Evolutionary conservation across 371 early-diverging fungal species (phyloP), one percentile per base, ranked within the genome.

Genomic region (Umbelopsis sp.): DNA sequence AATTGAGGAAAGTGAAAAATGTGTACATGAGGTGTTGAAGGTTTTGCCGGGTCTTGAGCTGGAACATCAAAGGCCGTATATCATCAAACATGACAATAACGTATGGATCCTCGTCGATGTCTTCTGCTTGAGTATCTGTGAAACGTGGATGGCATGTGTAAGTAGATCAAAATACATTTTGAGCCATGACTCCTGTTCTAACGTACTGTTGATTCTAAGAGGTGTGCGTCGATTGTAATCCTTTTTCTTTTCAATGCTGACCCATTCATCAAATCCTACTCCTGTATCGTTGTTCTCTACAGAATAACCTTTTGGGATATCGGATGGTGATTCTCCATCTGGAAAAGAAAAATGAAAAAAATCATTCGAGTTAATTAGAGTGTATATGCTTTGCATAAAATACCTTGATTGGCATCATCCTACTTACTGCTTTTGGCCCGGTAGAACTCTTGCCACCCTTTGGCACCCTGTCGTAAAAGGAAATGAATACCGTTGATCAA

Each of bases 61-160:
- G 70, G 66, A 91, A 89, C 53, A 94, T 70, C 18, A 91, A 84
- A 0, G 82, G 75, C 0, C 78, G 78, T 18, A 93, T 73, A 68
- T 94, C 95, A 35, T 92, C 91, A 68, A 91, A 93, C 22, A 94
- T 74, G 20, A 89, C 79, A 20, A 91, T 80, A 16, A 87, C 83
- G 65, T 85, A 93, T 0, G 93, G 93, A 70, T 94, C 94, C 7
- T 86, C 79, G 24, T 80, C 79, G 12, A 88, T 73, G 16, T 73
- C 69, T 0, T 76, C 74, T 11, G 74, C 72, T 9, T 76, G 68
- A 7, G 63, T 52, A 44, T 48, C 76, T 76, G 45, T 64, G 44
- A 18, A 48, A 10, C 5, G 22, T 10, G 0, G 62, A 64, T 63
- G 66, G 63, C 14, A 9, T 20, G 68, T 44, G 29, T 37, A 63